Conservation (phyloP, 2,329 filamentous ascomycete species). For the Teratosphaeria zuluensis region DNA sequence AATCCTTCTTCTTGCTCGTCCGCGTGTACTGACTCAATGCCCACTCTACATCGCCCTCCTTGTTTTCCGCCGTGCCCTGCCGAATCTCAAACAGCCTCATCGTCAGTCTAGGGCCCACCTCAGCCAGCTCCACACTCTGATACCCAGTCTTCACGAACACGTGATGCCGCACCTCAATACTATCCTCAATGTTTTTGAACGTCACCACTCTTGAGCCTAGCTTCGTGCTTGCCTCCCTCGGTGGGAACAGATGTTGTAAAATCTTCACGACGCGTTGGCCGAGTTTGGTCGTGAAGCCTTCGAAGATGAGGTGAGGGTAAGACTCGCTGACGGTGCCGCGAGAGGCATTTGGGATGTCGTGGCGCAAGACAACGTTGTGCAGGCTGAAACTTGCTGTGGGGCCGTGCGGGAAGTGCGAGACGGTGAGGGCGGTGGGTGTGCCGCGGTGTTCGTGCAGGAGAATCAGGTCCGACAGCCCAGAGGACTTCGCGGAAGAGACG, state of each 20-base stretch:
- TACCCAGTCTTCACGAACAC: conserved; percentile 92
- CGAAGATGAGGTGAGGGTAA: conserved; percentile 92
- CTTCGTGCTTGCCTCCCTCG: conserved; percentile 70
- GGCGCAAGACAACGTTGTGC: conserved; percentile 84
- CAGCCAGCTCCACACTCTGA: conserved; percentile 76
- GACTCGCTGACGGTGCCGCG: conserved; percentile 83
- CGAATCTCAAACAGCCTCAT: conserved; percentile 92
- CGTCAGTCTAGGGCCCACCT: conserved; percentile 93
- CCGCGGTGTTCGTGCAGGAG: conserved; percentile 88
- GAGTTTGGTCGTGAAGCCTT: conserved; percentile 75
- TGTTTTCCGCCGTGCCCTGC: conserved; percentile 83
- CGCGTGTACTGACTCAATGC: conserved; percentile 90
- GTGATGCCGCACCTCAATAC: conserved; percentile 82
- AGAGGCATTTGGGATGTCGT: conserved; percentile 82
- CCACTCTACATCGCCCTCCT: conserved; percentile 95
- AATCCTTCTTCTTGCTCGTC: conserved; percentile 91
- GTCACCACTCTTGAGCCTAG: conserved; percentile 82
- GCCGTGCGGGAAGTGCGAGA: conserved; percentile 81
- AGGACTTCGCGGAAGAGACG: conserved; percentile 68
- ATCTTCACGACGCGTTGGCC: conserved; percentile 80
- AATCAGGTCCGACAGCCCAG: conserved; percentile 74
- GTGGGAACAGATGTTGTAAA: conserved; percentile 88
- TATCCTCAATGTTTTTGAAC: conserved; percentile 82
- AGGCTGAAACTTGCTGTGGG: conserved; percentile 80
- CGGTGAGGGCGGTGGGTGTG: conserved; percentile 77